Evolutionary conservation across 2,329 filamentous ascomycete species (phyloP), one percentile per base, ranked within the genome.

Genomic region (Talaromyces marneffei): DNA sequence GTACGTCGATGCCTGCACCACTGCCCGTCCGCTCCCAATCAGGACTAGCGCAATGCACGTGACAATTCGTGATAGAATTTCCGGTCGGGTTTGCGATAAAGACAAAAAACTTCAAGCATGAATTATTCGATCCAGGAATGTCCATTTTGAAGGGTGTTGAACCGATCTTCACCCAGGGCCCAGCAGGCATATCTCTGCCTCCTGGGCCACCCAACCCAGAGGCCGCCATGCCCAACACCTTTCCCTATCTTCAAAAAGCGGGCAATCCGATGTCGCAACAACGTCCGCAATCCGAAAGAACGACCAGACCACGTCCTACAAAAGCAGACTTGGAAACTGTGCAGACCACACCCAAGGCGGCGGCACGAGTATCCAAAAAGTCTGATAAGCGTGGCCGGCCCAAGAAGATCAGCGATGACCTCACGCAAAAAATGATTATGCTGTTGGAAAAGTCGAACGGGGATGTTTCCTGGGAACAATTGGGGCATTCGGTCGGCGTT

Each of bases 391-490:
- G 62, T 35, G 62, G 62, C 14, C 62, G 62, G 9, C 62, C 62
- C 20, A 64, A 62, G 52, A 64, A 64, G 46, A 64, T 64, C 50
- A 64, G 62, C 53, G 62, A 64, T 31, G 62, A 64, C 37, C 58
- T 61, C 37, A 62, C 63, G 23, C 62, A 63, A 33, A 65, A 59
- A 59, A 63, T 63, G 62, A 62, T 64, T 31, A 56, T 54, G 27
- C n/a, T 63, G 37, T 42, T 64, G n/a, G 59, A 63, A 46, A 57
- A 60, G 29, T 65, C 62, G 46, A 44, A 53, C 37, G 57, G 52
- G 3, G 53, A 61, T 27, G 44, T 64, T 18, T 63, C 61, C 3
- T 57, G 60, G 61, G 63, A 61, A 59, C 60, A 63, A 33, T 53
- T 64, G 20, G 63, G 61, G 3, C 57, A 63, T 16, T 56, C 61